A percentile compares a stretch with the other conserved stretches of the same genome.
These are phyloP conservation scores for Thalassiosira ordinaria DNA, from an alignment of 352 stramenopile genomes.

Conservation along the genomic window DNA sequence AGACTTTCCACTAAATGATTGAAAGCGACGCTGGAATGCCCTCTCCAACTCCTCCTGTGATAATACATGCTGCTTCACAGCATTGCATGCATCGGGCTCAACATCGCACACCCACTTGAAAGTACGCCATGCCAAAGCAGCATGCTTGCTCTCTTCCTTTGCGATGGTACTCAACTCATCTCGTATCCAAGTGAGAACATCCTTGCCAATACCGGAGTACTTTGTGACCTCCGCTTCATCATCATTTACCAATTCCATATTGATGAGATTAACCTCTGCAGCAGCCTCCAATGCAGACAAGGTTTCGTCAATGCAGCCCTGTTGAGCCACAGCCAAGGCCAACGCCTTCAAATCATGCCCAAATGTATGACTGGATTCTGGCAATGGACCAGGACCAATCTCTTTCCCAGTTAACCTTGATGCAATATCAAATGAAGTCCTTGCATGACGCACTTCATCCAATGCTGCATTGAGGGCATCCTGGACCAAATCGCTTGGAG, in stretches of 20 bases:
- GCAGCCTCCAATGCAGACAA: conserved; percentile 52
- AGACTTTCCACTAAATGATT: conserved; percentile 3
- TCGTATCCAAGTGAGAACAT: conserved; percentile 36
- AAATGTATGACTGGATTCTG: conserved; percentile 54
- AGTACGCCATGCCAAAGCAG: conserved; percentile 64
- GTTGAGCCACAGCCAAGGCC: conserved; percentile 44
- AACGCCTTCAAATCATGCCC: conserved; percentile 47
- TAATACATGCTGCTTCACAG: conserved; percentile 47
- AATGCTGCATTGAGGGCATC: conserved; percentile 53
- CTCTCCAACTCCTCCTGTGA: conserved; percentile 18
- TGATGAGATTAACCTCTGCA: conserved; percentile 22
- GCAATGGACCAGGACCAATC: conserved; percentile 53
- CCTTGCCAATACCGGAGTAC: conserved; percentile 34
- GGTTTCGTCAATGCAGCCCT: conserved; percentile 67
- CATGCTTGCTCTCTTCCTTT: conserved; percentile 64
- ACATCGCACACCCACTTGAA: conserved; percentile 62
- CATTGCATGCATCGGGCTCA: conserved; percentile 52
- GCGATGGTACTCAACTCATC: conserved; percentile 57
- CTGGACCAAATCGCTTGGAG: conserved; percentile 55
- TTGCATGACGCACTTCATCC: conserved; percentile 67
- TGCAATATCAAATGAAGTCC: conserved; percentile 57
- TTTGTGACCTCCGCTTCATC: conserved; percentile 11
- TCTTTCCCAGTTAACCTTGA: conserved; percentile 40
- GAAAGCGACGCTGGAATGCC: conserved; percentile 40
- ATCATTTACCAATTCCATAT: conserved; percentile 15